These are phyloP conservation scores for Carex scoparia DNA, from an alignment of 176 grass and related monocot species.

Conservation along the genomic window DNA sequence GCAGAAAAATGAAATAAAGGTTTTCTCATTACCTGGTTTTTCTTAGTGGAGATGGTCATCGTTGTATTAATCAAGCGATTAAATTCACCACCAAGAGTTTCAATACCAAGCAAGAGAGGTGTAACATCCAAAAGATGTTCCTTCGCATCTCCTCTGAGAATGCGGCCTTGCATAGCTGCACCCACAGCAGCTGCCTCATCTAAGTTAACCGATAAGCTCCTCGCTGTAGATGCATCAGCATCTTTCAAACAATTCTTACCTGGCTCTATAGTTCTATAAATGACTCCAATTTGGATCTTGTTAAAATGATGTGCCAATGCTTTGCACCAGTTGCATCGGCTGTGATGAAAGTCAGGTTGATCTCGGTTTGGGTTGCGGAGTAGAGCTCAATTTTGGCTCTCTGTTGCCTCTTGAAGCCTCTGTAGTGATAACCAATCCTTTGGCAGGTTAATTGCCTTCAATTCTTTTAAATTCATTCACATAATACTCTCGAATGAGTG, in stretches of 20 bases:
- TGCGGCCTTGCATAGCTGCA: conserved; percentile 40
- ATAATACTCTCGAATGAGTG: no score
- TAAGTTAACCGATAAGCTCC: conserved; percentile 25
- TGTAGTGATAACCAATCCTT: no score
- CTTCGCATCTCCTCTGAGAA: conserved; percentile 52
- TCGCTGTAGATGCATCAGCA: conserved; percentile 29
- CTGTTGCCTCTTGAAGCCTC: conserved; percentile 33
- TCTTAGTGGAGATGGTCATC: conserved; percentile 45
- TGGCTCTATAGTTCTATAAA: conserved; percentile 32
- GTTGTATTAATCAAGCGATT: conserved; percentile 45
- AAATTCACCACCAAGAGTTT: conserved; percentile 48
- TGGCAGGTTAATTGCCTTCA: no score
- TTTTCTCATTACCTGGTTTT: conserved; percentile 3
- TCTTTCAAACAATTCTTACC: conserved; percentile 51
- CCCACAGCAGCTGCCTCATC: conserved; percentile 50
- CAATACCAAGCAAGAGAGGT: conserved; percentile 44
- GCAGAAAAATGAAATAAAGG: background rate
- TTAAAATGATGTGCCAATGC: conserved; percentile 39
- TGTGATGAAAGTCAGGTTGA: conserved; percentile 18
- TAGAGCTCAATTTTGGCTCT: conserved; percentile 48
- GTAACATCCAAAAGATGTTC: conserved; percentile 52
- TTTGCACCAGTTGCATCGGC: conserved; percentile 39
- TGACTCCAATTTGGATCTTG: conserved; percentile 43
- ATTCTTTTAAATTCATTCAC: no score
- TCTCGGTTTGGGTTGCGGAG: conserved; percentile 34